Conservation (phyloP, 805 yeast species). For the Blastobotrys chiropterorum region DNA sequence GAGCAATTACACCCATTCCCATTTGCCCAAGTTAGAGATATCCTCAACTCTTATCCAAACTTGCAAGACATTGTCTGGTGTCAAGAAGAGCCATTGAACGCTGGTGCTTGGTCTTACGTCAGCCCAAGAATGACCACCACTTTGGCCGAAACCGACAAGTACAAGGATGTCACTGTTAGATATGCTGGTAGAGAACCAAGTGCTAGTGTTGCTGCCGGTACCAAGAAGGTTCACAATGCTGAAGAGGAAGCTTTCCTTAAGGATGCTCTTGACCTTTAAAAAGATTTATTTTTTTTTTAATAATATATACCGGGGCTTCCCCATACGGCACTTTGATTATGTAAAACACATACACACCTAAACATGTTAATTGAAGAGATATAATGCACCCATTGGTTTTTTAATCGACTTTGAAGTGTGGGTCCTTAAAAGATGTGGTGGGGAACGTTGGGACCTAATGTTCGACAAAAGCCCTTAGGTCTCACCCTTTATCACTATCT, state of each 20-base stretch:
- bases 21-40: slow-evolving; percentile 83
- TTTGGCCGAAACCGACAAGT: slow-evolving; percentile 65
- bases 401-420: too few relatives aligned
- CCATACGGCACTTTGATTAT: neutral
- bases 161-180: slow-evolving; percentile 55
- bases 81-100: slow-evolving; percentile 98
- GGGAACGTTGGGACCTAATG: neutral
- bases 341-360: neutral
- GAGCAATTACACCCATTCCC: slow-evolving; percentile 99
- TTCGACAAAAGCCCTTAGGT: too few relatives aligned
- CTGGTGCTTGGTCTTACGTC: slow-evolving; percentile 81
- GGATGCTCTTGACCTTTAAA: slow-evolving; percentile 51
- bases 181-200: slow-evolving; percentile 98
- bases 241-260: slow-evolving; percentile 85
- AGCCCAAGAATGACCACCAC: slow-evolving; percentile 79
- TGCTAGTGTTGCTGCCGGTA: slow-evolving; percentile 98
- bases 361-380: neutral
- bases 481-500: too few relatives aligned
- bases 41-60: slow-evolving; percentile 72
- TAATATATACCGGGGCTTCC: neutral
- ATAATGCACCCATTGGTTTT: too few relatives aligned
- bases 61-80: slow-evolving; percentile 89
- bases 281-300: too few relatives aligned
- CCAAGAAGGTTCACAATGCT: slow-evolving; percentile 76
- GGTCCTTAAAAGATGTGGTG: too few relatives aligned